Evolutionary conservation across 2,329 filamentous ascomycete species (phyloP), one percentile per base, ranked within the genome.

Genomic region (Fusarium odoratissimum): DNA sequence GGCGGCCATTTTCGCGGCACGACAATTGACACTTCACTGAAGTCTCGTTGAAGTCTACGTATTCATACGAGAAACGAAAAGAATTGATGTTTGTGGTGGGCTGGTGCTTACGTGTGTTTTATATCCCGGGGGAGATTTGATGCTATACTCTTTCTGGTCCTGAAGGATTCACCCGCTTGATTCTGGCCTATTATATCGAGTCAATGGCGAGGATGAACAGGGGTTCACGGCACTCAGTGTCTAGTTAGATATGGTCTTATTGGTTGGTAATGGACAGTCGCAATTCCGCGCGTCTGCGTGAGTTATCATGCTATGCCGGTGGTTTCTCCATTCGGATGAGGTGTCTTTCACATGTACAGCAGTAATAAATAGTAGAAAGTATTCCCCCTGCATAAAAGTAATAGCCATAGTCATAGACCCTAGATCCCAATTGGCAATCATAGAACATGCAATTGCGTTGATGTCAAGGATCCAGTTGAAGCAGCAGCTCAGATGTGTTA

Each of bases 101-200:
- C 37, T 42, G 35, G 21, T 55, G 51, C 51, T 55, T 42, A 55
- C 51, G 51, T 42, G 51, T 23, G 37, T 42, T 31, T 31, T 42
- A 42, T 23, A 19, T 19, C 10, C 25, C 6, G 5, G 8, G 16
- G 17, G 19, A 28, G 13, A 30, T 40, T 41, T 23, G 21, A 42
- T 55, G 14, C 51, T 55, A 55, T 55, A 4, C 51, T 42, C 37
- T 55, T 55, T 55, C 25, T 13, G 19, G 25, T 17, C 21, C 21
- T 40, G 25, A 6, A 23, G 21, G 51, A 55, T 31, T 30, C 11
- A 14, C 14, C 28, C 21, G 25, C 51, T 11, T 10, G 30, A 19
- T 42, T 23, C 51, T 8, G 21, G 25, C 51, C 51, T 55, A 55
- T 13, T 7, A 30, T 4, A 13, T n/a, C 14, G 1, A 23, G 7